Conservation (phyloP, 441 rosid species). For the Populus hybrid region DNA sequence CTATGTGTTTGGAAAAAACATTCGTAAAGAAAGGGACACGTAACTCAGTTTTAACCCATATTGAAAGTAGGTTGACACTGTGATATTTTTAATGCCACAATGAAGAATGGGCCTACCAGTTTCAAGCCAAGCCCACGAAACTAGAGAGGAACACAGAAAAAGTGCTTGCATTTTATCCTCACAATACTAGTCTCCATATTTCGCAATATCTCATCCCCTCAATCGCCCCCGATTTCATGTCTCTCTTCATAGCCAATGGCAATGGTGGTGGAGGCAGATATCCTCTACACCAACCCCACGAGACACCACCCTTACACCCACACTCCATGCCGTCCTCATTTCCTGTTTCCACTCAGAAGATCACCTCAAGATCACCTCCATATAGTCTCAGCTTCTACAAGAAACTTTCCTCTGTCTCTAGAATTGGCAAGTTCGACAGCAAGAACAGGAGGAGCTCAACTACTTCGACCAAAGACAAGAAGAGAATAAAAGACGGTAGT, state of each 20-base stretch:
- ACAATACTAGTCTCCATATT: neutral
- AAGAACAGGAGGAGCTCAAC: constrained; percentile 48
- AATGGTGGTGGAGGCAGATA: constrained; percentile 37
- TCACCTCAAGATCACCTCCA: constrained; percentile 19
- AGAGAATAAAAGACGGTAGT: constrained; percentile 25
- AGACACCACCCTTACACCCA: constrained; percentile 14
- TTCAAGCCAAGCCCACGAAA: no score
- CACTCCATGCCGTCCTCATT: constrained; percentile 18
- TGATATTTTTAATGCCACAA: no score
- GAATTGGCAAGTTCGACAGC: constrained; percentile 71
- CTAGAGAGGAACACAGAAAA: no score
- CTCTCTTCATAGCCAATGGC: constrained; percentile 43
- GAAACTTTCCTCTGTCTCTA: constrained; percentile 42
- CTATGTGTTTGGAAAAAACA: no score
- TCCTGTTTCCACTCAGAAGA: constrained; percentile 24
- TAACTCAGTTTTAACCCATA: no score
- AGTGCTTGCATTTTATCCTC: constrained; percentile 2
- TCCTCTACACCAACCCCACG: constrained; percentile 27
- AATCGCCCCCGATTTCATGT: constrained; percentile 24
- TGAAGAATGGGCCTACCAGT: no score
- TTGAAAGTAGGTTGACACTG: no score
- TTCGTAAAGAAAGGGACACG: no score
- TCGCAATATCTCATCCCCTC: constrained; percentile 28
- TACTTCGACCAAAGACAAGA: constrained; percentile 36
- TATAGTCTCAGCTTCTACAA: constrained; percentile 45